Evolutionary conservation across 257 asterid genomes (phyloP).

Genomic region (Gardenia jasminoides): DNA sequence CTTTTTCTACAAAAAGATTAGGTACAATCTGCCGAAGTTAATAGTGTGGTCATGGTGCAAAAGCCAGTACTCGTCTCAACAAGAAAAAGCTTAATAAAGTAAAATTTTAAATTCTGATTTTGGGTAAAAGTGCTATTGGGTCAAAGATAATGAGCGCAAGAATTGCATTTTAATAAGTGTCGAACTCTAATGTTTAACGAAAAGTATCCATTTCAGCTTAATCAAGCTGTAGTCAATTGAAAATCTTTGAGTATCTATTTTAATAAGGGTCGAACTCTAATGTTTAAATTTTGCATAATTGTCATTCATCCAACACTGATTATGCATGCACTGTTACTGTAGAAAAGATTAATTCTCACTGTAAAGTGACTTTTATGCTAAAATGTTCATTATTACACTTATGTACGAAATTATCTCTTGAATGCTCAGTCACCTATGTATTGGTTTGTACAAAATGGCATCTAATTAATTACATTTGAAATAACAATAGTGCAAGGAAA

Average conservation of each 20-base stretch:
- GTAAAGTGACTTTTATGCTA: neutral
- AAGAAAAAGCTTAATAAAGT: neutral
- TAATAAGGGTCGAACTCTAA: too few relatives aligned
- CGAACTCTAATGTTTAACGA: neutral
- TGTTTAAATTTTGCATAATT: too few relatives aligned
- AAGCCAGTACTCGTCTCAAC: neutral
- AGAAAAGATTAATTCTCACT: neutral
- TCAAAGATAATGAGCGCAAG: neutral
- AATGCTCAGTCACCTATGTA: neutral
- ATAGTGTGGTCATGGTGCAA: neutral
- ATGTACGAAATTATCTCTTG: neutral
- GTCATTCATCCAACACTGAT: too few relatives aligned
- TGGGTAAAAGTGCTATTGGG: neutral
- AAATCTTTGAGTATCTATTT: neutral
- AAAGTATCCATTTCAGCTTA: neutral
- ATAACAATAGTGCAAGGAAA: too few relatives aligned
- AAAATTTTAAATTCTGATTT: neutral
- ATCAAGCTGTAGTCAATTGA: neutral
- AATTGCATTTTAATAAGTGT: neutral
- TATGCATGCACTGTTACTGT: too few relatives aligned
- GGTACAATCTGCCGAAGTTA: neutral
- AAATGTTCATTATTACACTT: neutral
- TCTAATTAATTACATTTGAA: too few relatives aligned
- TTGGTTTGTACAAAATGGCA: too few relatives aligned
- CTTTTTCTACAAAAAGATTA: too few relatives aligned